phyloP scores from a whole-genome alignment of 1,284 basidiomycete species.

The Ustilago trichophora region DNA sequence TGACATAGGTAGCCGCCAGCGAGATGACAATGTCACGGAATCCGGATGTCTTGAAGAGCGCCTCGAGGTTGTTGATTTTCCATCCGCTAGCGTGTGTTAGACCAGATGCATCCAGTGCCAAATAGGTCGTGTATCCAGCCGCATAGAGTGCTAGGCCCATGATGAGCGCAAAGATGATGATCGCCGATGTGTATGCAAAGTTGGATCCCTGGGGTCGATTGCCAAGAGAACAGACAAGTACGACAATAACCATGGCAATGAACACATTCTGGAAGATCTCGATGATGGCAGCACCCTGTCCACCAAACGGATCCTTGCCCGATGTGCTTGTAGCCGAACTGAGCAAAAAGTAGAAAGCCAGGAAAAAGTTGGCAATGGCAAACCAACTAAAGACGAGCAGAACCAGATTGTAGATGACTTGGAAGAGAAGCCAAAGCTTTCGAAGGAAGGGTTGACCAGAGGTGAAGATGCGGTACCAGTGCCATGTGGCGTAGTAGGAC shows the following conservation, averaged over 20 bases:
- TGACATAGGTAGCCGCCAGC: conserved; percentile 61
- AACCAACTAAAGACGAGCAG: conserved; percentile 63
- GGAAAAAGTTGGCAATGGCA: conserved; percentile 55
- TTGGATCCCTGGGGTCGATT: conserved; percentile 63
- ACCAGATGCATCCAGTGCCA: conserved; percentile 46
- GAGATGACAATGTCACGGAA: conserved; percentile 64
- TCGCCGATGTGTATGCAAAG: conserved; percentile 56
- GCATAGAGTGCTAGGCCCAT: conserved; percentile 56
- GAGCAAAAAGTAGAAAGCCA: conserved; percentile 61
- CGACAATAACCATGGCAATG: conserved; percentile 63
- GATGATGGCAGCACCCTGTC: conserved; percentile 53
- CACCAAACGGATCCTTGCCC: conserved; percentile 40
- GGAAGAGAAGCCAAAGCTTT: conserved; percentile 59
- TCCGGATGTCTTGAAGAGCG: conserved; percentile 45
- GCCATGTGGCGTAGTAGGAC: conserved; percentile 57
- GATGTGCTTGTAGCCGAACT: conserved; percentile 31
- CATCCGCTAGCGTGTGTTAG: conserved; percentile 23
- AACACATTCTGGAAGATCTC: conserved; percentile 61
- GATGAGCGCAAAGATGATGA: conserved; percentile 59
- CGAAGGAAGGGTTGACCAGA: conserved; percentile 56
- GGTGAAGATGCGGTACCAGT: conserved; percentile 61
- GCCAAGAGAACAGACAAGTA: conserved; percentile 63
- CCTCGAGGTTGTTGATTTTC: conserved; percentile 19
- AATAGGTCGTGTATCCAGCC: conserved; percentile 56
- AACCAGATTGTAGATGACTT: conserved; percentile 62